phyloP scores from a whole-genome alignment of 2,329 filamentous ascomycete species.

The Paecilomyces sp. region DNA sequence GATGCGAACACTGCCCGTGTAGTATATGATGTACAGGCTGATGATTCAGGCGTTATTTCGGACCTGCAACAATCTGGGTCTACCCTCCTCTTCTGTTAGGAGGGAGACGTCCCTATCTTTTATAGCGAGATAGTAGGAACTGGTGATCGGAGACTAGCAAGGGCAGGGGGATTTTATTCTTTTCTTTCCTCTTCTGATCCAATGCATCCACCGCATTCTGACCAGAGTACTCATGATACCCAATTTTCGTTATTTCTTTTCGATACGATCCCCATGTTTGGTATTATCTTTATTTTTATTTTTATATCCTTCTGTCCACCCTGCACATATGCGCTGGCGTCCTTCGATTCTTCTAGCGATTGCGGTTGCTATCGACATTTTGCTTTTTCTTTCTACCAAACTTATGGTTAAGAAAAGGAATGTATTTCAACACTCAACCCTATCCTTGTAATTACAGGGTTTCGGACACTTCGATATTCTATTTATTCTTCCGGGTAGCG shows the following conservation, averaged over 20 bases:
- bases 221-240: conserved; percentile 16
- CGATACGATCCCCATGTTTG: background rate
- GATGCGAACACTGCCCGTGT: background rate
- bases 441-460: background rate
- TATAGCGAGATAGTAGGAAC: background rate
- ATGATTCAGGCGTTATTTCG: background rate
- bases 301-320: background rate
- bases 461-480: too few relatives aligned
- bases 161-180: conserved; percentile 4
- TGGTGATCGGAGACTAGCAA: background rate
- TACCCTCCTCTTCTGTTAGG: background rate
- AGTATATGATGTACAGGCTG: background rate
- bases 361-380: background rate
- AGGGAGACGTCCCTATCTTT: too few relatives aligned
- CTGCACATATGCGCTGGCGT: background rate
- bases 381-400: background rate
- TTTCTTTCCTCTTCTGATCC: conserved; percentile 2
- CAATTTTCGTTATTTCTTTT: conserved; percentile 6
- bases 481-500: too few relatives aligned
- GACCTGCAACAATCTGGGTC: background rate
- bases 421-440: background rate
- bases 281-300: background rate
- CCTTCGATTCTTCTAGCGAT: background rate
- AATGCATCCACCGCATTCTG: conserved; percentile 2
- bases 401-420: background rate